Evolutionary conservation across 306 rosid species (phyloP), one percentile per base, ranked within the genome.

Genomic region (Casuarina equisetifolia): DNA sequence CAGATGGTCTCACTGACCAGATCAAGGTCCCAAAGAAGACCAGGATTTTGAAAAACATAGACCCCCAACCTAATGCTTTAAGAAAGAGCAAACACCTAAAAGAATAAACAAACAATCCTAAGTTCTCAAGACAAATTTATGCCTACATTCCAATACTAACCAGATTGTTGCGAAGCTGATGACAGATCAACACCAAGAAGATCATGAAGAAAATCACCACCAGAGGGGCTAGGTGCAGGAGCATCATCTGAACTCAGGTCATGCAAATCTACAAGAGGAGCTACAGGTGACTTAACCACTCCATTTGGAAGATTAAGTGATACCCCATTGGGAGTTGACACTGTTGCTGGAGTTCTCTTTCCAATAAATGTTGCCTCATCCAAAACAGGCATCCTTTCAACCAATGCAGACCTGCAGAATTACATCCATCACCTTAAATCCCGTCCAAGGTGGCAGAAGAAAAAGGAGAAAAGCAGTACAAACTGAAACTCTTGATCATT

Each of bases 341-440:
- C 79, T 35, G 91, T 58, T 10, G 87, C 80, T 52, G 89, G 85
- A 50, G 90, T 64, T 87, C 84, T 91, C 84, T 91, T 86, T 68
- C 93, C 96, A 68, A 88, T 80, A 83, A 87, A 95, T 64, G 92
- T 80, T 79, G 95, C 97, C 84, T 92, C 97, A 75, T 95, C 94
- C 78, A 95, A 85, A 83, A 93, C 93, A 45, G 98, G 99, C 99
- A 95, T 95, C 87, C 99, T 89, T 87, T 92, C 98, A 70, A 92
- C 96, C 58, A 95, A 88, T 4, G 84, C 70, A 75, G 97, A 91
- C 84, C 97, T 95, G 87, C 82, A 90, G 55, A 72, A 72, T 50
- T 36, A 78, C 46, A 72, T 54, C 42, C 61, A 74, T 78, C 73
- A 84, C 81, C 78, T 78, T 78, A 25, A 25, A 25, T 25, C 32